Conservation (phyloP, 441 rosid species). For the Raphanus hybrid region DNA sequence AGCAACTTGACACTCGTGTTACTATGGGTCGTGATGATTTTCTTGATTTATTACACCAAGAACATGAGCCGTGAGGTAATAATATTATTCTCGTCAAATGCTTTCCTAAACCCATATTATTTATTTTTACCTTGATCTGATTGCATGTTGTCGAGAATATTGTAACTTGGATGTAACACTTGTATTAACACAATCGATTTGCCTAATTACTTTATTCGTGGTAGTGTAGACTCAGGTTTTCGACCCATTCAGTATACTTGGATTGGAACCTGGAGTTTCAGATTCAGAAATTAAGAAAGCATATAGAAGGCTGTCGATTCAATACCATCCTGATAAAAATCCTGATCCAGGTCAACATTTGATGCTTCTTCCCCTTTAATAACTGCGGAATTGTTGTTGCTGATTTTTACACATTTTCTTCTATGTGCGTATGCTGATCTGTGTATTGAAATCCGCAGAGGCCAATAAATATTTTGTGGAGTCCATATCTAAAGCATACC, state of each 20-base stretch:
- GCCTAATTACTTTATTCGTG: constrained; percentile 25
- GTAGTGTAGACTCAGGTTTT: constrained; percentile 75
- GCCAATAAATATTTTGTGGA: constrained; percentile 90
- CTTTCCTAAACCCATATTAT: constrained; percentile 9
- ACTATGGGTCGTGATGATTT: constrained; percentile 88
- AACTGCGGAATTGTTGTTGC: constrained; percentile 10
- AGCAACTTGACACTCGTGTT: constrained; percentile 88
- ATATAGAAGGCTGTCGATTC: constrained; percentile 88
- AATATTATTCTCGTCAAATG: constrained; percentile 20
- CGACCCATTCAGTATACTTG: constrained; percentile 91
- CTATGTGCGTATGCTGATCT: constrained; percentile 9
- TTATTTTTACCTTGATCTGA: constrained; percentile 7
- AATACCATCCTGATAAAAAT: constrained; percentile 98
- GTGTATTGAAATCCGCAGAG: constrained; percentile 54
- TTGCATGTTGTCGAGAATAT: constrained; percentile 9
- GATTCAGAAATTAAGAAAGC: constrained; percentile 92
- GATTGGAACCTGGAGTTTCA: constrained; percentile 78
- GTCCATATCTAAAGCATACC: constrained; percentile 95
- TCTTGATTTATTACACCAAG: constrained; percentile 86
- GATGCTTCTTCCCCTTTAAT: neutral
- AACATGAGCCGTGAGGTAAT: constrained; percentile 89
- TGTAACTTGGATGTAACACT: constrained; percentile 21
- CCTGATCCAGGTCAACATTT: constrained; percentile 94
- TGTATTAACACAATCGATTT: constrained; percentile 17
- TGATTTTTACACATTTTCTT: constrained; percentile 19